phyloP scores from a whole-genome alignment of 2,329 filamentous ascomycete genomes.

The Colletotrichum higginsianum region DNA sequence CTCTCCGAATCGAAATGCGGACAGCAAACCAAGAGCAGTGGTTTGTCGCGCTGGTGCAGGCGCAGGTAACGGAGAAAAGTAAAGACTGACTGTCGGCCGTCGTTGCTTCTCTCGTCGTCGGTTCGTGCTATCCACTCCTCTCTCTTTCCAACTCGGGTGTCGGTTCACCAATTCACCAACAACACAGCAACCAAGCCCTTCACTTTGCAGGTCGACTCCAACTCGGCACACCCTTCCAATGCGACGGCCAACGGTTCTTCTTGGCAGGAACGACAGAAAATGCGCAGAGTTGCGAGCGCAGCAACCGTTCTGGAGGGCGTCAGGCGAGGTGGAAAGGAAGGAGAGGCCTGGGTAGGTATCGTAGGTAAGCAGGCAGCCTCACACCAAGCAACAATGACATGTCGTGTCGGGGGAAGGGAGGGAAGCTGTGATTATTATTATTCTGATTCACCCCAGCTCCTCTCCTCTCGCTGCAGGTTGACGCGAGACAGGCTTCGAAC shows the following conservation, averaged over 20 bases:
- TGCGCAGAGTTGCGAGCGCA: conserved; percentile 1
- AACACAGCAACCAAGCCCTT: conserved; percentile 22
- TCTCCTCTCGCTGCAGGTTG: conserved; percentile 18
- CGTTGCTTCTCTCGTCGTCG: conserved; percentile 8
- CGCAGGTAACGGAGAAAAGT: not conserved
- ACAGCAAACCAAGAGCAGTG: not conserved
- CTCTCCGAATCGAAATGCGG: not conserved
- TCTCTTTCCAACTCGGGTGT: not conserved
- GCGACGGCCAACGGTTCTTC: conserved; percentile 19
- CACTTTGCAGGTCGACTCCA: conserved; percentile 2
- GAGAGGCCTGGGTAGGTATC: conserved; percentile 18
- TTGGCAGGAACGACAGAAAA: conserved; percentile 15
- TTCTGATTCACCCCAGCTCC: conserved; percentile 11
- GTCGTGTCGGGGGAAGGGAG: not conserved
- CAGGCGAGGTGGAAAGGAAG: conserved; percentile 7
- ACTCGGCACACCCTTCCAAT: conserved; percentile 18
- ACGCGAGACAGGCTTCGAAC: conserved; percentile 29
- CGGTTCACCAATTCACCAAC: not conserved
- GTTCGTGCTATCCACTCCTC: conserved; percentile 10
- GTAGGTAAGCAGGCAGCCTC: conserved; percentile 35
- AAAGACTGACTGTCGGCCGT: conserved; percentile 15
- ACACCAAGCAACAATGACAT: conserved; percentile 18
- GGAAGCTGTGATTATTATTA: conserved; percentile 32
- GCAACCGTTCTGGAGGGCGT: conserved; percentile 4
- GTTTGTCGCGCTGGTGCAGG: not conserved